Evolutionary conservation across 805 yeast species (phyloP), one percentile per base, ranked within the genome.

Genomic region (Pichia exigua): DNA sequence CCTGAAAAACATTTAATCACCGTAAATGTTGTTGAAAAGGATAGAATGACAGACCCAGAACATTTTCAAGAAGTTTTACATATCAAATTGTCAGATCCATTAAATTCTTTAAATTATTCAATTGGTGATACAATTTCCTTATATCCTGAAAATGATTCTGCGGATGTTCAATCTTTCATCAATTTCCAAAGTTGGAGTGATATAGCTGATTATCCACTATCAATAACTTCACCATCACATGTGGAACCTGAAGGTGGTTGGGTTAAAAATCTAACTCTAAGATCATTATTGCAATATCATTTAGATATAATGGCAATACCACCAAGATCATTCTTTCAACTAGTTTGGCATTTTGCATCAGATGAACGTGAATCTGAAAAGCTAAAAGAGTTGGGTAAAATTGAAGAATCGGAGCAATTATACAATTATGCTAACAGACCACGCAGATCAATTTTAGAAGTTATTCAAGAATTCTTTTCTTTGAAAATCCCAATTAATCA

Each of bases 371-470:
- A 92, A 60, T 70, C 73, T 38, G 94, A 83, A 47, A 87, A 88
- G 60, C 72, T 94, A 45, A 69, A 70, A 47, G 97, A 94, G 59
- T 87, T 94, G 59, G 78, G 85, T 11, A 70, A 77, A 11, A 73
- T 82, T 47, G 84, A 84, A 44, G 89, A 87, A 47, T 77, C 85
- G 48, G 90, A 92, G 63, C 96, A 87, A 50, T 67, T 91, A 44
- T 92, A 82, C 64, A 83, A 92, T 65, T 94, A 94, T 66, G 95
- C 95, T n/a, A 87, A 89, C 63, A 72, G 98, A 53, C 97, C 98
- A 6, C 75, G 97, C 56, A 68, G 99, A 57, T 89, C 96, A 47
- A 77, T 91, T 4, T 63, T 90, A 22, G 99, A 94, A 65, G 85
- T 87, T 0, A 65, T 94, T 8, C 75, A 81, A 48, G 99, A 94